Conservation (phyloP, 805 yeast species). For the Candida arabinofermentans region DNA sequence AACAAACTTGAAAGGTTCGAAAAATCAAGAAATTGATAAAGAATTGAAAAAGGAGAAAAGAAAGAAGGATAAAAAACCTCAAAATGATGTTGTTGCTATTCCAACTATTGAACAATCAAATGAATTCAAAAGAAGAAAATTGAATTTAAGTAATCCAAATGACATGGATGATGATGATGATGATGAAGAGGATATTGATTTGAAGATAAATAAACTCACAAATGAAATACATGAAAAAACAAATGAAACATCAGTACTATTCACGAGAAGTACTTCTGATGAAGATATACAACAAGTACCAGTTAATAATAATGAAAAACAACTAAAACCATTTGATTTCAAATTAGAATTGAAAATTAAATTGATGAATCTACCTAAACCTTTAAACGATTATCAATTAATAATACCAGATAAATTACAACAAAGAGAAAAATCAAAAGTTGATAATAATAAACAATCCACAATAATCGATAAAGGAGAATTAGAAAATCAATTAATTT, state of each 20-base stretch:
- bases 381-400: slow-evolving; percentile 40
- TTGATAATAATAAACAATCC: not conserved
- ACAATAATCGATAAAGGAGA: slow-evolving; percentile 33
- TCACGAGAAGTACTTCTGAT: slow-evolving; percentile 21
- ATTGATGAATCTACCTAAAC: slow-evolving; percentile 14
- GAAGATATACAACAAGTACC: slow-evolving; percentile 3
- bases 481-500: not conserved
- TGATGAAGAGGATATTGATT: slow-evolving; percentile 26
- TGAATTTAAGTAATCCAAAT: slow-evolving; percentile 36
- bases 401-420: slow-evolving; percentile 33
- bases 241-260: slow-evolving; percentile 33
- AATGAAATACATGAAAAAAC: slow-evolving; percentile 32
- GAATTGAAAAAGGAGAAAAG: slow-evolving; percentile 18
- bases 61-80: slow-evolving; percentile 14
- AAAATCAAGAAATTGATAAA: slow-evolving; percentile 32
- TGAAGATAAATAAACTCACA: slow-evolving; percentile 32
- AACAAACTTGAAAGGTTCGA: slow-evolving; percentile 43
- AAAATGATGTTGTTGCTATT: slow-evolving; percentile 7
- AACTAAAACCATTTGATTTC: slow-evolving; percentile 15
- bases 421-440: slow-evolving; percentile 8
- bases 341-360: slow-evolving; percentile 1
- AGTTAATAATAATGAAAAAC: slow-evolving; percentile 17
- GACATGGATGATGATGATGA: slow-evolving; percentile 14
- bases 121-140: slow-evolving; percentile 34
- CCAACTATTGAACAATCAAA: no score